Base-by-base conservation (phyloP, 805 yeast species). In the Candida nemodendra region DNA sequence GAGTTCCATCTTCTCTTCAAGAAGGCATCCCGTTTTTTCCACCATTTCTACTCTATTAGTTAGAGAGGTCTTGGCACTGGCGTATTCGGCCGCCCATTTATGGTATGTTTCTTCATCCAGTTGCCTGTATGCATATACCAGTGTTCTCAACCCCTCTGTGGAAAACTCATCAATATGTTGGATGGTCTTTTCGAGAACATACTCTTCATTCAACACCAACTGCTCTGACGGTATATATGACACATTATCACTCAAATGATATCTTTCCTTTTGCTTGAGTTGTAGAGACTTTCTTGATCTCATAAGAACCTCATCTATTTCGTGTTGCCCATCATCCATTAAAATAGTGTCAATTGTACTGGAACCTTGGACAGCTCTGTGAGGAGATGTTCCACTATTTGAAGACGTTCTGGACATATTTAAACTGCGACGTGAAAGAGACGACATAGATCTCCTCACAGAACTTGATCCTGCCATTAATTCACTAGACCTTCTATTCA, bases 101-200 rank as follows among this genome's bases (percentile, higher is more conserved):
- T 69, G 69, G 57, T 84, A 91, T 30, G 75, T 83, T 0, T 59
- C 57, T 15, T 66, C 62, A 30, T 74, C 72, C 12, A 93, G 50
- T 81, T 91, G 84, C 50, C 76, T 78, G 64, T 77, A 88, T 3
- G 89, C 81, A 59, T 89, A 93, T 45, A 93, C 59, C 47, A 93
- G 72, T 0, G 99, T 93, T 56, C 99, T 75, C 41, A 93, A 68
- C 1, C 99, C 99, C 46, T 91, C 97, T 0, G 95, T 84, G 0
- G 97, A 89, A 61, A 90, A 93, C 42, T 87, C 95, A 50, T 93
- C 98, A 42, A 93, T 77, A 46, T 95, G 96, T 50, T 87, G 85
- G 39, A 95, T 66, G 0, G 98, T 91, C 47, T 77, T 79, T 56
- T 89, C 96, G 26, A 90, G 56, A 4, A 91, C 68, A 53, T 78